Base-by-base conservation (phyloP, 768 basidiomycete genomes). In the Rhizopogon rudus region DNA sequence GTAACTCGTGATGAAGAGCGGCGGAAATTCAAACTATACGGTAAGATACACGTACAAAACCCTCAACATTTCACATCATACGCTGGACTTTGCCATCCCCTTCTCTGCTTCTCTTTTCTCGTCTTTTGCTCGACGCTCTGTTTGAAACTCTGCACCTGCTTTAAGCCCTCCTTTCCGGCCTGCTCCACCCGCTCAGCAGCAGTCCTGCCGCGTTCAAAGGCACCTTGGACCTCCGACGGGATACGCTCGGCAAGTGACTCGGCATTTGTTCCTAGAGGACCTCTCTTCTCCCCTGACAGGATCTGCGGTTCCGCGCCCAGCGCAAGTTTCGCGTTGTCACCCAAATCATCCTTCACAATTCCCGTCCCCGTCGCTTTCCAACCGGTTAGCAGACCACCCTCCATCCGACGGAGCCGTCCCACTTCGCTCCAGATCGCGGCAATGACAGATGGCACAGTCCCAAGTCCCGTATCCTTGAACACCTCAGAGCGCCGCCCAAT, bases 271-370 rank as follows among this genome's bases (percentile, higher is more conserved):
- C 82, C 87, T 37, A 82, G 62, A 0, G 88, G 88, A 0, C 87
- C 88, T 3, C 73, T 76, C 75, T 90, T 88, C 58, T 83, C 79
- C 0, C 86, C 83, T 28, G 79, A 69, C 29, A 90, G 67, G 33
- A 90, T 81, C 73, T 90, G 88, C 37, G 88, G 88, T 67, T 87
- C 86, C 6, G 79, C 84, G 2, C 88, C 88, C 72, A 89, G 70
- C 0, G 87, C 88, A 46, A 90, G 79, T 48, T 64, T 63, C 14
- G 64, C 71, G 40, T 68, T 66, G 3, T 63, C 67, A 14, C 57
- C 55, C 0, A 59, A 56, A 39, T 79, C 80, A 61, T 83, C 78
- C 42, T 82, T 76, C 48, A 89, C 71, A 6, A 89, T 57, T 0
- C 88, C 88, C 0, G 83, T 84, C 0, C 87, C 80, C 0, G 87